Percentiles rank a stretch among this genome's conserved stretches.
phyloP scores from a whole-genome alignment of 202 grass and related monocot species.

The Saccharum hybrid region DNA sequence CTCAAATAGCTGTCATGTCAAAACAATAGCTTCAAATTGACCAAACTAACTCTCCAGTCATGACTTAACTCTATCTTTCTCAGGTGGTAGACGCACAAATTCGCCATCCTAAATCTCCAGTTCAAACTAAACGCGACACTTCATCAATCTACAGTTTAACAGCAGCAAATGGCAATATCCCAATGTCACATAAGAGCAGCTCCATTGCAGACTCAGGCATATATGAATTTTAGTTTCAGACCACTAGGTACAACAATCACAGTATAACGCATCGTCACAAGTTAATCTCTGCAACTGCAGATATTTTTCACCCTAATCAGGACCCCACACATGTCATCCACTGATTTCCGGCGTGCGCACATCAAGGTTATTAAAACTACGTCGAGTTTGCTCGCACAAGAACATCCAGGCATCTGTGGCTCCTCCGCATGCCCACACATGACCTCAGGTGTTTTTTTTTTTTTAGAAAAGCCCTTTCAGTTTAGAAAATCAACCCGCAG shows the following conservation, averaged over 20 bases:
- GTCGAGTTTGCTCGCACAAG: neutral
- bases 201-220: neutral
- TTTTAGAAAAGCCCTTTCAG: neutral
- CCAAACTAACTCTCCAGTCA: neutral
- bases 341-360: neutral
- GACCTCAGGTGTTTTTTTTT: neutral
- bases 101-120: neutral
- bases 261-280: neutral
- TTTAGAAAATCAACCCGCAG: no score
- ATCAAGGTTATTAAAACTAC: neutral
- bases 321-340: neutral
- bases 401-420: neutral
- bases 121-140: neutral
- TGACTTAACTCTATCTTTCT: neutral
- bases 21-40: neutral
- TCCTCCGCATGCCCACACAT: neutral
- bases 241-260: neutral
- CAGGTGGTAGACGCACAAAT: neutral
- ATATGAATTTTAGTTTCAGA: neutral
- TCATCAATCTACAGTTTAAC: neutral
- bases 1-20: neutral
- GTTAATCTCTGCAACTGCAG: neutral
- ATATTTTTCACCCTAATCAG: slow-evolving; percentile 11
- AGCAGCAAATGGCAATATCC: neutral
- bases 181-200: neutral